Evolutionary conservation across 1,284 basidiomycete species (phyloP).

Genomic region (Somion occarium): DNA sequence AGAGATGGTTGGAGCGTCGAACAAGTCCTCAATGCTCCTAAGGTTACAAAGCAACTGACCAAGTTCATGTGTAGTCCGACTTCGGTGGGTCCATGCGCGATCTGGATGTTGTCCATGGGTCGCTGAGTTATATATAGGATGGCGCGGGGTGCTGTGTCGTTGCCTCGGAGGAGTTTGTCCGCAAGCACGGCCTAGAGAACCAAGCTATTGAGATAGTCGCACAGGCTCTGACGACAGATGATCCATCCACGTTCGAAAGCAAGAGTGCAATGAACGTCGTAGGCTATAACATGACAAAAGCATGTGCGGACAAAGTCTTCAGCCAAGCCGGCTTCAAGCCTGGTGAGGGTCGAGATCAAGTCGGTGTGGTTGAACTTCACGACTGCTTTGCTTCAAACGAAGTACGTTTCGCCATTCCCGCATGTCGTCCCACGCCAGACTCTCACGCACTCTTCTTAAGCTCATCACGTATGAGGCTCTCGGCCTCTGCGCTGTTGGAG

Average conservation of each 20-base stretch:
- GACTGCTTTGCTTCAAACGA: constrained; percentile 84
- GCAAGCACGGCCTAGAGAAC: constrained; percentile 70
- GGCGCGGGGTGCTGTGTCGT: constrained; percentile 75
- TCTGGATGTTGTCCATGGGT: background rate
- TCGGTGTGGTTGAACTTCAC: constrained; percentile 84
- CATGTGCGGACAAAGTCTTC: constrained; percentile 69
- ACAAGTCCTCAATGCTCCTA: constrained; percentile 60
- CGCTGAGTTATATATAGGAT: constrained; percentile 38
- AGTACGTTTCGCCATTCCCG: constrained; percentile 30
- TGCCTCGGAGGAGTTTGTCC: constrained; percentile 80
- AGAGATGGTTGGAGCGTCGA: constrained; percentile 70
- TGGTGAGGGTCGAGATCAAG: constrained; percentile 64
- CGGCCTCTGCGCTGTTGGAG: constrained; percentile 64
- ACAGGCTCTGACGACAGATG: constrained; percentile 63
- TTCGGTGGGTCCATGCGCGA: constrained; percentile 36
- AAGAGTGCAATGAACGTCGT: constrained; percentile 71
- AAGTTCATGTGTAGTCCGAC: constrained; percentile 90
- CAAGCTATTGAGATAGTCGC: constrained; percentile 82
- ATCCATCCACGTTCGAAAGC: constrained; percentile 56
- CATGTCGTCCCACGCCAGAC: background rate
- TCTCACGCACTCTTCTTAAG: constrained; percentile 31
- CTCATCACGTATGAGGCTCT: constrained; percentile 83
- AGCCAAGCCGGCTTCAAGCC: constrained; percentile 62
- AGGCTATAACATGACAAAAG: constrained; percentile 72
- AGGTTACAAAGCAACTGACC: constrained; percentile 72